Evolutionary conservation across 31 red algal genomes (phyloP).

Genomic region (Odonthalia washingtoniensis): DNA sequence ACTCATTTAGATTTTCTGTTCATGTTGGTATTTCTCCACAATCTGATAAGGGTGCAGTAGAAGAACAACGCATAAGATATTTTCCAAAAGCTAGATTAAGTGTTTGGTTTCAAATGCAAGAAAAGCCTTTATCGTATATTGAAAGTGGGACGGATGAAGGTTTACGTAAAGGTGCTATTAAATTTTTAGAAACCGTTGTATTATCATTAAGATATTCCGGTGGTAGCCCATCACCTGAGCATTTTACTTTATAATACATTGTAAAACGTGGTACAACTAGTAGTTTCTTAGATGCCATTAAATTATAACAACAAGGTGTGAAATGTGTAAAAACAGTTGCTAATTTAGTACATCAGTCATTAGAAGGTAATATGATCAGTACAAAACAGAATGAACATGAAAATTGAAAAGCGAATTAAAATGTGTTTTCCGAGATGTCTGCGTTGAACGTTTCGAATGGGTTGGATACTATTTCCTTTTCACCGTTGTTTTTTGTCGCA

Average conservation of each 20-base stretch:
- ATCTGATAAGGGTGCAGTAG: too few relatives aligned
- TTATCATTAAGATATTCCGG: conserved; percentile 74
- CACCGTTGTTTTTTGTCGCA: too few relatives aligned
- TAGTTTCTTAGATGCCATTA: conserved; percentile 34
- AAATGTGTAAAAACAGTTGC: conserved; percentile 54
- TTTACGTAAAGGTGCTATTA: conserved; percentile 59
- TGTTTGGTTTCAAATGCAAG: conserved; percentile 68
- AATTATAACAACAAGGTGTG: conserved; percentile 54
- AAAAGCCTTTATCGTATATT: conserved; percentile 50
- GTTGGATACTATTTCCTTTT: too few relatives aligned
- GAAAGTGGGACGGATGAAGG: conserved; percentile 53
- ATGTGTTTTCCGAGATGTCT: too few relatives aligned
- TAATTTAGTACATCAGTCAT: conserved; percentile 30
- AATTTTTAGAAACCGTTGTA: conserved; percentile 73
- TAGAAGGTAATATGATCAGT: conserved; percentile 50
- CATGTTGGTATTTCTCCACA: conserved; percentile 53
- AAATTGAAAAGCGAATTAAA: too few relatives aligned
- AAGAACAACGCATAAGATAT: conserved; percentile 1
- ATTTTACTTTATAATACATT: conserved; percentile 79
- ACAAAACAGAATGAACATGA: conserved; percentile 23
- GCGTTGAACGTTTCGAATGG: too few relatives aligned
- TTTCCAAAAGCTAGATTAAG: conserved; percentile 58
- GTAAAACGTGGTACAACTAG: conserved; percentile 38
- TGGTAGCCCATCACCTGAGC: conserved; percentile 56
- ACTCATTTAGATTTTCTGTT: conserved; percentile 61